Percentiles rank a stretch among this genome's conserved stretches.
These are phyloP conservation scores for Spathaspora girioi DNA, from an alignment of 805 yeast genomes.

Conservation along the genomic window DNA sequence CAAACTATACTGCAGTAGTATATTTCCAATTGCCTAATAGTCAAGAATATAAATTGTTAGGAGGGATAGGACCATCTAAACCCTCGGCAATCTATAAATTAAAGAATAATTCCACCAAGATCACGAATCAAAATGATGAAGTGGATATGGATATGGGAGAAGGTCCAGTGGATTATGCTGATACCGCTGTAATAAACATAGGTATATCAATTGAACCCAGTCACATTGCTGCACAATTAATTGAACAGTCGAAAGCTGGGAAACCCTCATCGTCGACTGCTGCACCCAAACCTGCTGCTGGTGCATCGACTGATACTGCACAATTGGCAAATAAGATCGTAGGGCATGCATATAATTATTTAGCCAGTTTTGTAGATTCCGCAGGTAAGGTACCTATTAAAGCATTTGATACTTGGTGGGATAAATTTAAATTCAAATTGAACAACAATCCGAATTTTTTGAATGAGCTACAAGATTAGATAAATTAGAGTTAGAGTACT, in stretches of 20 bases:
- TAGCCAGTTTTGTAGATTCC: constrained; percentile 80
- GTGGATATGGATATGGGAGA: constrained; percentile 40
- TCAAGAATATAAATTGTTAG: constrained; percentile 61
- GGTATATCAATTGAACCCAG: constrained; percentile 92
- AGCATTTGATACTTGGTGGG: constrained; percentile 94
- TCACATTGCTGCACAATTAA: constrained; percentile 56
- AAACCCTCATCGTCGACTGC: constrained; percentile 18
- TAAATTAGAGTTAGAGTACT: background rate
- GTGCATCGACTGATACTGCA: constrained; percentile 36
- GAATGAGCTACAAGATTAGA: constrained; percentile 34
- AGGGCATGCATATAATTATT: constrained; percentile 84
- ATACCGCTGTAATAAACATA: constrained; percentile 38
- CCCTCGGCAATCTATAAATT: constrained; percentile 92
- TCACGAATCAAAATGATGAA: constrained; percentile 39
- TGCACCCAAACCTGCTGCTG: constrained; percentile 8
- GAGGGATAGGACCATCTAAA: constrained; percentile 58
- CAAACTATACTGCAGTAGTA: constrained; percentile 74
- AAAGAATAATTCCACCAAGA: constrained; percentile 36
- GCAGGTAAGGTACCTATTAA: constrained; percentile 83
- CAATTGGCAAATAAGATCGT: constrained; percentile 82
- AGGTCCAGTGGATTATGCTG: constrained; percentile 24
- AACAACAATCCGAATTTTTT: constrained; percentile 80
- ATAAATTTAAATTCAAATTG: constrained; percentile 71
- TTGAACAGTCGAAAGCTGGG: constrained; percentile 40
- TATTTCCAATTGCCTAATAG: constrained; percentile 77